Evolutionary conservation across 176 grass and related monocot genomes (phyloP).

Genomic region (sorghum (Sorghum bicolor)): DNA sequence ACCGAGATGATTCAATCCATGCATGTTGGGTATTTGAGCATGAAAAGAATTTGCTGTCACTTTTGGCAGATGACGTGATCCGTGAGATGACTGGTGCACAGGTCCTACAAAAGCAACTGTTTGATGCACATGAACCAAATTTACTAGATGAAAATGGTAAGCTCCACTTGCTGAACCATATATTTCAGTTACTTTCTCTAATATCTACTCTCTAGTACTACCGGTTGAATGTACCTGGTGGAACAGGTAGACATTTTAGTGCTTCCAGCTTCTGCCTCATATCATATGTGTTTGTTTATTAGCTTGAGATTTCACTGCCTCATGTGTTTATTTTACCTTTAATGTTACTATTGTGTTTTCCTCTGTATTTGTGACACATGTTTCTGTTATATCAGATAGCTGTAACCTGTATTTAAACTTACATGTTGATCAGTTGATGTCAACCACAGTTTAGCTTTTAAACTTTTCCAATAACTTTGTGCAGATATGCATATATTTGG

Average conservation of each 20-base stretch:
- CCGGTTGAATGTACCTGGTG: neutral
- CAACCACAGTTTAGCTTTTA: conserved; percentile 2
- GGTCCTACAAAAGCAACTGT: conserved; percentile 55
- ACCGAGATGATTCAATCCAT: conserved; percentile 5
- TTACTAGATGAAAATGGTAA: conserved; percentile 86
- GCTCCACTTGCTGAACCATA: conserved; percentile 2
- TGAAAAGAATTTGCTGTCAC: neutral
- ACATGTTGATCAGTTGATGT: neutral
- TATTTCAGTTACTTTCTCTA: conserved; percentile 24
- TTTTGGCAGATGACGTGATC: conserved; percentile 56
- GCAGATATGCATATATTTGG: conserved; percentile 99
- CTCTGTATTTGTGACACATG: neutral
- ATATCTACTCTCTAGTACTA: neutral
- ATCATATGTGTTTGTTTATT: conserved; percentile 22
- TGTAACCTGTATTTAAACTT: neutral
- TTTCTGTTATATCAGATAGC: neutral
- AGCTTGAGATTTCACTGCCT: conserved; percentile 6
- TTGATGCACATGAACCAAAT: conserved; percentile 79
- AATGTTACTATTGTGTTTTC: conserved; percentile 1
- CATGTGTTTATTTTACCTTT: neutral
- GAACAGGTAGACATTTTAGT: conserved; percentile 12
- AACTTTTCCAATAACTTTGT: conserved; percentile 36
- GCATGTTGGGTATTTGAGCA: neutral
- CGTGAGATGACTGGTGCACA: conserved; percentile 49
- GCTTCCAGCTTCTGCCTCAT: neutral